phyloP scores from a whole-genome alignment of 2,329 filamentous ascomycete genomes.

The Metarhizium guizhouense region DNA sequence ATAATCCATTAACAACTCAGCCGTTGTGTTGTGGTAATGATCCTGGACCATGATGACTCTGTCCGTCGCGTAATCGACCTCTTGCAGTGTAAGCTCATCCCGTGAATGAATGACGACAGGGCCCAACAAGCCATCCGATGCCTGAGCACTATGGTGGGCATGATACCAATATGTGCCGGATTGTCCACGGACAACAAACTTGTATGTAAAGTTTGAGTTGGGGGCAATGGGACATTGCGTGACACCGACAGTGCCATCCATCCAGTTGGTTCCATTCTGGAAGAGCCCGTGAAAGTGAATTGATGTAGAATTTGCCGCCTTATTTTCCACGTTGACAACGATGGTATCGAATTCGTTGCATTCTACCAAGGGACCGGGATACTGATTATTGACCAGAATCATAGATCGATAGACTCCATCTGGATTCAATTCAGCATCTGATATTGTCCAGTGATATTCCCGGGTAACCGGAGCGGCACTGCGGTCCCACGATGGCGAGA shows the following conservation, averaged over 20 bases:
- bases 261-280: conserved; percentile 64
- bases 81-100: conserved; percentile 23
- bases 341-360: conserved; percentile 66
- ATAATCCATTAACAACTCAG: conserved; percentile 42
- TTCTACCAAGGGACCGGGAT: conserved; percentile 64
- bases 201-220: conserved; percentile 54
- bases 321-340: conserved; percentile 60
- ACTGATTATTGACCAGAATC: conserved; percentile 66
- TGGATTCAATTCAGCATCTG: conserved; percentile 48
- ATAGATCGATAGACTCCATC: conserved; percentile 49
- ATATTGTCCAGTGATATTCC: conserved; percentile 52
- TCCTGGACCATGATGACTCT: conserved; percentile 61
- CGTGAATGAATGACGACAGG: conserved; percentile 58
- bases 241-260: conserved; percentile 63
- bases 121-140: conserved; percentile 60
- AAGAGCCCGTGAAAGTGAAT: conserved; percentile 74
- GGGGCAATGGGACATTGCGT: conserved; percentile 60
- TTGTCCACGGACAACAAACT: conserved; percentile 51
- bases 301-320: conserved; percentile 54
- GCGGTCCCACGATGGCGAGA: conserved; percentile 49
- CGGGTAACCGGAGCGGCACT: conserved; percentile 38
- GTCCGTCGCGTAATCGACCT: conserved; percentile 32
- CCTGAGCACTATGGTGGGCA: conserved; percentile 54
- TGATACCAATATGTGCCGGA: conserved; percentile 52
- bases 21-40: conserved; percentile 57